Conservation (phyloP, 345 rosid genomes). For the Gossypium anomalum region DNA sequence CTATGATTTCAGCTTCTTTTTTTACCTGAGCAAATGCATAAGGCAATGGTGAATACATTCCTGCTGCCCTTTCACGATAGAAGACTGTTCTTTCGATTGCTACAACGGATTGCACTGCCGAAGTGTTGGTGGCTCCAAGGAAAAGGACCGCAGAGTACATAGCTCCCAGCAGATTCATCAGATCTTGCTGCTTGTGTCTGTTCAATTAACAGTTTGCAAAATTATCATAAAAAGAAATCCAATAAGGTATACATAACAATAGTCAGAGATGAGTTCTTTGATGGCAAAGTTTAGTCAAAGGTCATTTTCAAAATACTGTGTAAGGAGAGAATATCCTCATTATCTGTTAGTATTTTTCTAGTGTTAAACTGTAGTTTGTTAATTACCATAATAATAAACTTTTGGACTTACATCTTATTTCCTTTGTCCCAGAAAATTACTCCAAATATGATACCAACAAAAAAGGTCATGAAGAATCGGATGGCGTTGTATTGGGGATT, state of each 20-base stretch:
- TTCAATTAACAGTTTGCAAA: background rate
- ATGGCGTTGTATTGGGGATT: constrained; percentile 38
- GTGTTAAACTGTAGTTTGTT: background rate
- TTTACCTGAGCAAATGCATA: constrained; percentile 48
- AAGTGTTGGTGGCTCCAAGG: constrained; percentile 42
- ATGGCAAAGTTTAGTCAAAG: too few relatives aligned
- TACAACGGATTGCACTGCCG: constrained; percentile 23
- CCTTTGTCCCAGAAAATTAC: constrained; percentile 44
- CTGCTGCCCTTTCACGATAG: constrained; percentile 45
- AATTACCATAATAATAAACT: background rate
- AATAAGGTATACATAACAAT: background rate
- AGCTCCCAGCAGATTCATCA: constrained; percentile 41
- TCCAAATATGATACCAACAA: constrained; percentile 37
- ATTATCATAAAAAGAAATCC: background rate
- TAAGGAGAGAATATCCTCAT: background rate
- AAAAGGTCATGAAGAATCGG: constrained; percentile 37
- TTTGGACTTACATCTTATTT: constrained; percentile 29
- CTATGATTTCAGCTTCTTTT: background rate
- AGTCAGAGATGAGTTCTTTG: too few relatives aligned
- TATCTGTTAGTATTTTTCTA: background rate
- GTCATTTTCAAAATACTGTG: background rate
- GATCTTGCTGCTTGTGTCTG: constrained; percentile 40
- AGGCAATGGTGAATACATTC: constrained; percentile 48
- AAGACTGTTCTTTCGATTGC: constrained; percentile 44
- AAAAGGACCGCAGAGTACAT: constrained; percentile 42